A percentile compares a stretch with the other conserved stretches of the same genome.
phyloP scores from a whole-genome alignment of 345 rosid species.

The Salix caprea region DNA sequence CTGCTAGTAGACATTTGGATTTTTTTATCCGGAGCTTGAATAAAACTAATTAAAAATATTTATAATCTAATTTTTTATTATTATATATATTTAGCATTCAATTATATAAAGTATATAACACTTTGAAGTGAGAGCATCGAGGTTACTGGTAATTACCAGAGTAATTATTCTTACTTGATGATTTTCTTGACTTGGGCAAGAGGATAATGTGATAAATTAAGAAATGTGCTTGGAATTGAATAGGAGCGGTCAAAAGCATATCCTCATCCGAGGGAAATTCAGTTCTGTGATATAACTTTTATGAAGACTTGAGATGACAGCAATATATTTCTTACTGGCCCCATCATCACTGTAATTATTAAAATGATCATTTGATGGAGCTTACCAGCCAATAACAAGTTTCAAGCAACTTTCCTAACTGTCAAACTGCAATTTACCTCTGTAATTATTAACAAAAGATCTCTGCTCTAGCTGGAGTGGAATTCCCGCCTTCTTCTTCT shows the following conservation, averaged over 20 bases:
- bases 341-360: slow-evolving; percentile 2
- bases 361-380: slow-evolving; percentile 4
- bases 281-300: no score
- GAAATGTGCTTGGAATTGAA: neutral
- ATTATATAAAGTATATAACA: no score
- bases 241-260: neutral
- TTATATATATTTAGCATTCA: no score
- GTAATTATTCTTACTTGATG: neutral
- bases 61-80: no score
- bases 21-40: no score
- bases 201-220: neutral
- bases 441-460: neutral
- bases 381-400: neutral
- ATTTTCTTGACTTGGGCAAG: neutral
- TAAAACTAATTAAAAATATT: no score
- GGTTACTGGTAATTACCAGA: neutral
- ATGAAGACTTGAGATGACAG: neutral
- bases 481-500: no score
- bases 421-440: slow-evolving; percentile 9
- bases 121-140: neutral
- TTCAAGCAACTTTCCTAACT: neutral
- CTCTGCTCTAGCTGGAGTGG: neutral
- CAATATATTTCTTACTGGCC: neutral
- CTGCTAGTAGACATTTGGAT: no score
- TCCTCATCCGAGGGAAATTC: neutral